These are phyloP conservation scores for Annulohypoxylon truncatum DNA, from an alignment of 2,329 filamentous ascomycete species.

Conservation along the genomic window DNA sequence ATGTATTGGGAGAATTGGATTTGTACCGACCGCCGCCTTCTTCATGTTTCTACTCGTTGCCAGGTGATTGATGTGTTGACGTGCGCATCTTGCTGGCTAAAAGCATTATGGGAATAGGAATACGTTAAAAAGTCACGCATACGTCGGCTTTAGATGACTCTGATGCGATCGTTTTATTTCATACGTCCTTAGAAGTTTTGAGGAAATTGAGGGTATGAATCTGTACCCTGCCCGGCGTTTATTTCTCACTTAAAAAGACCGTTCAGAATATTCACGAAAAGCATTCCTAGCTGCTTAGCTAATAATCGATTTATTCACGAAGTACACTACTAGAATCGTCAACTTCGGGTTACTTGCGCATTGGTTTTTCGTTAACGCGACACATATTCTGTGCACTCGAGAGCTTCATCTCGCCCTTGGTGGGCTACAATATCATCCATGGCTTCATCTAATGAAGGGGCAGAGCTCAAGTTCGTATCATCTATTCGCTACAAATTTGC, in stretches of 20 bases:
- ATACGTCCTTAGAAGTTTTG: neutral
- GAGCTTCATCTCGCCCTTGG: neutral
- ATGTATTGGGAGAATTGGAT: neutral
- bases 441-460: constrained; percentile 46
- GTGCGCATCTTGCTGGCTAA: constrained; percentile 41
- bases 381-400: neutral
- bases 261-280: neutral
- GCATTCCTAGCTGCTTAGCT: neutral
- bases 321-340: neutral
- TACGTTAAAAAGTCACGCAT: constrained; percentile 3
- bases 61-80: constrained; percentile 35
- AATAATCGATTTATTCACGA: neutral
- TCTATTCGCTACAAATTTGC: constrained; percentile 51
- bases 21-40: constrained; percentile 30
- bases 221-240: neutral
- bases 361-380: neutral
- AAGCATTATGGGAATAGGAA: constrained; percentile 5
- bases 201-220: neutral
- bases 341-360: neutral
- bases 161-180: neutral
- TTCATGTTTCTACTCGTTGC: constrained; percentile 23
- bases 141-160: neutral
- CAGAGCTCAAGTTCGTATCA: constrained; percentile 50
- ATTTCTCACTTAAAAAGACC: neutral
- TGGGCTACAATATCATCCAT: constrained; percentile 33